Conservation (phyloP, 139 green algal species). For the Yamagishiella unicocca region DNA sequence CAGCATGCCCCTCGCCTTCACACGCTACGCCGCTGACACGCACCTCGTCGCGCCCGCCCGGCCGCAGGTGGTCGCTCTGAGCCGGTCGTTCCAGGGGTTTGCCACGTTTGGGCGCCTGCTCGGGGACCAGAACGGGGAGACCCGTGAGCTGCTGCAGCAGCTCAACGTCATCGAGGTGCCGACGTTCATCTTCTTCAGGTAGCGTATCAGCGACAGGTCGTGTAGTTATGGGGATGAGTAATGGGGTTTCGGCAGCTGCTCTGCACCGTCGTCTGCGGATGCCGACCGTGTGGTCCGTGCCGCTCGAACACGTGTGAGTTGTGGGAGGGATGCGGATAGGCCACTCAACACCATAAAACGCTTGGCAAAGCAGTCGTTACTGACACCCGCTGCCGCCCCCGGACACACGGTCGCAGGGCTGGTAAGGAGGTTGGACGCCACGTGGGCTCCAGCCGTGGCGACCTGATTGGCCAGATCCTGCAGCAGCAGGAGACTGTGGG, state of each 20-base stretch:
- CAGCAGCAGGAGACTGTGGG: slow-evolving; percentile 40
- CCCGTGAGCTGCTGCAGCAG: slow-evolving; percentile 53
- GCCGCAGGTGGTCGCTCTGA: slow-evolving; percentile 78
- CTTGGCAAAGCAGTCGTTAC: no score
- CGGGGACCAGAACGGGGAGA: slow-evolving; percentile 37
- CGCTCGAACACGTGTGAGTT: no score
- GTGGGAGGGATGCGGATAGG: no score
- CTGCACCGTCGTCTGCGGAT: no score
- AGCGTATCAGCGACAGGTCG: background rate
- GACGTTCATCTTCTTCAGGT: slow-evolving; percentile 91
- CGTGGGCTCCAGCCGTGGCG: slow-evolving; percentile 81
- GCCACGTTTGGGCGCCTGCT: slow-evolving; percentile 58
- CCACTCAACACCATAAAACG: no score
- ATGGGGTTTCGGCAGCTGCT: background rate
- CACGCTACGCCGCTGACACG: no score
- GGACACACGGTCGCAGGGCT: slow-evolving; percentile 65
- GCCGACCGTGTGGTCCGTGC: no score
- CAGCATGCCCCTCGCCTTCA: no score
- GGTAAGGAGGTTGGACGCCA: slow-evolving; percentile 77
- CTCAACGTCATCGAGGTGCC: slow-evolving; percentile 84
- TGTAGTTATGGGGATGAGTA: background rate
- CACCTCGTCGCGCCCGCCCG: no score
- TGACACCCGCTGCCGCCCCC: no score
- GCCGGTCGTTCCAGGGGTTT: slow-evolving; percentile 74
- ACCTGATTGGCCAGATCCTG: slow-evolving; percentile 78